phyloP scores from a whole-genome alignment of 1,284 basidiomycete species.

The Apiotrichum mycotoxinovorans region DNA sequence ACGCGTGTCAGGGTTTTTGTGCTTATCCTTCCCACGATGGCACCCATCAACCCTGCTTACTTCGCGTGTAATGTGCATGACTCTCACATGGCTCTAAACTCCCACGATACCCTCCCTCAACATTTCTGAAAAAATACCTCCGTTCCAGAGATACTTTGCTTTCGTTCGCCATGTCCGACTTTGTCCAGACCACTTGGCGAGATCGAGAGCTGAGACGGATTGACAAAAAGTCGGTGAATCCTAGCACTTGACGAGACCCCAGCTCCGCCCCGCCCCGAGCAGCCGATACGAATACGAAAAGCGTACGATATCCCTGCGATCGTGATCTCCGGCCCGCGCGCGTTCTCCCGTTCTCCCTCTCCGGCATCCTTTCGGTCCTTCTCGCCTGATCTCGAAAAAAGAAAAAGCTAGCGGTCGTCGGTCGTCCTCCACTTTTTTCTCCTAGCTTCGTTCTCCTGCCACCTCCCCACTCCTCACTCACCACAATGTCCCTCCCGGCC shows the following conservation, averaged over 20 bases:
- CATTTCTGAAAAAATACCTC: background rate
- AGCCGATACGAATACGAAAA: background rate
- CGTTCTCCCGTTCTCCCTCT: background rate
- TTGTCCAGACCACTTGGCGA: background rate
- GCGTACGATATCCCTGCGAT: too few species aligned
- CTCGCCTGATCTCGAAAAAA: background rate
- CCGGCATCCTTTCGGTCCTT: too few species aligned
- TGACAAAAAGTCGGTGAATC: too few species aligned
- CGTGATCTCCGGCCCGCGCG: background rate
- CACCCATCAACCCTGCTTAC: background rate
- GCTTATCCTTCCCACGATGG: background rate
- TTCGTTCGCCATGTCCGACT: background rate
- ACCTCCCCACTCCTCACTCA: background rate
- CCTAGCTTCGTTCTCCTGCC: background rate
- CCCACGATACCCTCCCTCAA: background rate
- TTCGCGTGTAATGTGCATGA: background rate
- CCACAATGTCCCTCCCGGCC: conserved; percentile 12
- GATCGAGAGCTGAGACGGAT: too few species aligned
- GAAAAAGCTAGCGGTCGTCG: too few species aligned
- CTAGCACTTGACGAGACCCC: background rate
- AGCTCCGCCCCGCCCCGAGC: background rate
- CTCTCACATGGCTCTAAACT: background rate
- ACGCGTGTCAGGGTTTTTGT: background rate
- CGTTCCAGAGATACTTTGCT: background rate
- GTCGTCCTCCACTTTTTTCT: background rate